Conservation (phyloP, 495 filamentous ascomycete species). For the Lentithecium fluviatile region DNA sequence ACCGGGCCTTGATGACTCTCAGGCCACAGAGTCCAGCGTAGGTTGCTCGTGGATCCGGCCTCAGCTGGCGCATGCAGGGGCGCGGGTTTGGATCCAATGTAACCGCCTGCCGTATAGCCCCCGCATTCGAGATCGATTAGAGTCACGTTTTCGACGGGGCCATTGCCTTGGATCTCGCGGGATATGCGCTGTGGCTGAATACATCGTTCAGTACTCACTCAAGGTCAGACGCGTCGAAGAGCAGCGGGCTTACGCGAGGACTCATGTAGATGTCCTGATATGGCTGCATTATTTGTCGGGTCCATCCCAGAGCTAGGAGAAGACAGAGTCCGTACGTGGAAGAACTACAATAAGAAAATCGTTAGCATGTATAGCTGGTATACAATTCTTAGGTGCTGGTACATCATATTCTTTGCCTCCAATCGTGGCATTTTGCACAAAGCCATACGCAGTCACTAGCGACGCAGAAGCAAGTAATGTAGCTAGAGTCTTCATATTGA, state of each 20-base stretch:
- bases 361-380: background rate
- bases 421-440: slow-evolving; percentile 47
- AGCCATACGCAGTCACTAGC: slow-evolving; percentile 28
- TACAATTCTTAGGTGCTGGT: slow-evolving; percentile 6
- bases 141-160: slow-evolving; percentile 51
- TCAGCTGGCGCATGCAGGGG: slow-evolving; percentile 20
- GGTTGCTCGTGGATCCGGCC: slow-evolving; percentile 15
- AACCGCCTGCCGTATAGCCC: slow-evolving; percentile 36
- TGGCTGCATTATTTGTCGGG: slow-evolving; percentile 34
- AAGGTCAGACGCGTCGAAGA: too few species aligned
- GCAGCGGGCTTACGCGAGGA: slow-evolving; percentile 10
- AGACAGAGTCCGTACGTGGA: background rate
- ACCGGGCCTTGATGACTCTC: slow-evolving; percentile 26
- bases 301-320: background rate
- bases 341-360: slow-evolving; percentile 16
- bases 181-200: slow-evolving; percentile 42
- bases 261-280: slow-evolving; percentile 52
- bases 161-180: slow-evolving; percentile 51
- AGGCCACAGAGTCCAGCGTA: slow-evolving; percentile 33
- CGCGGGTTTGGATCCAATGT: slow-evolving; percentile 38
- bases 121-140: slow-evolving; percentile 47
- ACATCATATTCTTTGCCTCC: slow-evolving; percentile 37
- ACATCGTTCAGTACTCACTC: background rate
- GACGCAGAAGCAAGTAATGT: background rate
- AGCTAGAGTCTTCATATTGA: slow-evolving; percentile 10